Percentiles rank a stretch among this genome's conserved stretches.
Conservation (phyloP, 176 grass and related monocot species). For the Oropetium thomaeum region DNA sequence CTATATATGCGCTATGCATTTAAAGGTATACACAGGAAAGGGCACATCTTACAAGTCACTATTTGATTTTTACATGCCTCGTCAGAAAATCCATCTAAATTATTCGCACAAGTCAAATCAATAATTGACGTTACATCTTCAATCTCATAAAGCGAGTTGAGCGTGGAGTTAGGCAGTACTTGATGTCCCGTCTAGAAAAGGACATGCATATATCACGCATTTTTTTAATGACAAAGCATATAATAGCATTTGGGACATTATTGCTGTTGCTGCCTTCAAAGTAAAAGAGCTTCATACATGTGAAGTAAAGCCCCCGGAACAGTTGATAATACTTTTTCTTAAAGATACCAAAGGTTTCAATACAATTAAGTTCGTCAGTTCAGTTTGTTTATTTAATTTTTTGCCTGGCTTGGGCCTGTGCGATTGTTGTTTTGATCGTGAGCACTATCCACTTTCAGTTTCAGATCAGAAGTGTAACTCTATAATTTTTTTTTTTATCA, state of each 20-base stretch:
- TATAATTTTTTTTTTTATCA: too few relatives aligned
- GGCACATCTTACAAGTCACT: not conserved
- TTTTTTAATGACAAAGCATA: not conserved
- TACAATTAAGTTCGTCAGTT: too few relatives aligned
- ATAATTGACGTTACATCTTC: not conserved
- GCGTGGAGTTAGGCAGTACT: not conserved
- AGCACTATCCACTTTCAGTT: not conserved
- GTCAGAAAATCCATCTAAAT: not conserved
- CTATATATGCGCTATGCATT: not conserved
- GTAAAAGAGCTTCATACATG: too few relatives aligned
- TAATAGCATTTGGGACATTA: too few relatives aligned
- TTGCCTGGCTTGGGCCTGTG: too few relatives aligned
- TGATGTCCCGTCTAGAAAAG: slow-evolving; percentile 17
- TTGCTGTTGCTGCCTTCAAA: too few relatives aligned
- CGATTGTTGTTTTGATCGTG: not conserved
- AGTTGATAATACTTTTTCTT: too few relatives aligned
- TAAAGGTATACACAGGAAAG: not conserved
- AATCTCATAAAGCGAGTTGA: not conserved
- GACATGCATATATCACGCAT: not conserved
- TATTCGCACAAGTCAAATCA: not conserved
- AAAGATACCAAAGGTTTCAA: too few relatives aligned
- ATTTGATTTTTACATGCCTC: not conserved
- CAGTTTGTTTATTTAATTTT: too few relatives aligned
- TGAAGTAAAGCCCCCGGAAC: too few relatives aligned
- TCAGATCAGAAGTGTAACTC: too few relatives aligned